Conservation (phyloP, 192 early-diverging fungal species). For the Backusella circina region DNA sequence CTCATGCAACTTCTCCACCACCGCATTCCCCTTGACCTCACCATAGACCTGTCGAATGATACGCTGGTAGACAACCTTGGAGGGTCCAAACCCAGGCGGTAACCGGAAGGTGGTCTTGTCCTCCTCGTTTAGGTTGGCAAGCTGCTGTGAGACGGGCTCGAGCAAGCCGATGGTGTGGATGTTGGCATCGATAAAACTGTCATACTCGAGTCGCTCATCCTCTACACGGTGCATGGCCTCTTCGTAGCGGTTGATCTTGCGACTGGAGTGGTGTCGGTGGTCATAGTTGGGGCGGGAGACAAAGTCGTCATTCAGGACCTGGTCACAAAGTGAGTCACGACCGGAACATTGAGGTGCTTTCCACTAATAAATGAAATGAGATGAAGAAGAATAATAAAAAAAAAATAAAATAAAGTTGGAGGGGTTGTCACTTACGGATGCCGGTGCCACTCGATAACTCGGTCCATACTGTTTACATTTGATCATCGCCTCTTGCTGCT, state of each 20-base stretch:
- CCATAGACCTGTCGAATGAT: slow-evolving; percentile 95
- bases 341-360: slow-evolving; percentile 73
- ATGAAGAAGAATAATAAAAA: background rate
- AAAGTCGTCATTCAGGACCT: slow-evolving; percentile 95
- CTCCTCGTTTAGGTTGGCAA: slow-evolving; percentile 73
- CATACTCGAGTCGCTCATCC: slow-evolving; percentile 93
- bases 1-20: slow-evolving; percentile 87
- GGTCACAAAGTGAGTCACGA: slow-evolving; percentile 80
- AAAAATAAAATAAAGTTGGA: background rate
- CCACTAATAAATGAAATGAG: slow-evolving; percentile 22
- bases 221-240: slow-evolving; percentile 92
- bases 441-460: slow-evolving; percentile 70
- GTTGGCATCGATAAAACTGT: slow-evolving; percentile 95
- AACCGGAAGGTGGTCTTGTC: slow-evolving; percentile 71
- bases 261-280: slow-evolving; percentile 81
- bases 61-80: slow-evolving; percentile 82
- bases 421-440: slow-evolving; percentile 51
- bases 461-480: slow-evolving; percentile 53
- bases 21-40: slow-evolving; percentile 72
- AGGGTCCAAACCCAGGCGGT: slow-evolving; percentile 71
- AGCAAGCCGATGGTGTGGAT: slow-evolving; percentile 82
- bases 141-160: slow-evolving; percentile 82
- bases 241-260: slow-evolving; percentile 86
- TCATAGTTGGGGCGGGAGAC: slow-evolving; percentile 89
- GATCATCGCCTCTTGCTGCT: too few species aligned